Percentiles rank a stretch among this genome's conserved stretches.
Evolutionary conservation across 2,329 filamentous ascomycete species (phyloP).

Genomic region (Fusarium albosuccineum): DNA sequence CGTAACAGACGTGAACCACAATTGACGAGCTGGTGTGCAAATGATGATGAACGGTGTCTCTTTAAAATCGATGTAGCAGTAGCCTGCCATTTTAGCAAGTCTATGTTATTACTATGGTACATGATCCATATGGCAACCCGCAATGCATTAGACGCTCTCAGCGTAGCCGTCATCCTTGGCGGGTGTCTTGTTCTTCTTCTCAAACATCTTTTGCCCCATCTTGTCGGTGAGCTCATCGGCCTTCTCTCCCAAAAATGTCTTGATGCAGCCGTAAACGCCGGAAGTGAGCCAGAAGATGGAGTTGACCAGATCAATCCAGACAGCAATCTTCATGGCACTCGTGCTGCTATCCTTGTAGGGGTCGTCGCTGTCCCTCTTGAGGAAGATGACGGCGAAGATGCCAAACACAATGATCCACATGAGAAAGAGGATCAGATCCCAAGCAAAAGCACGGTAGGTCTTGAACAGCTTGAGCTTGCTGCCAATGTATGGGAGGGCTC

Average conservation of each 20-base stretch:
- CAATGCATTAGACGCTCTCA: conserved; percentile 45
- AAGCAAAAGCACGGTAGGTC: conserved; percentile 59
- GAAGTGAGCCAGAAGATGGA: conserved; percentile 73
- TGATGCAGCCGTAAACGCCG: conserved; percentile 56
- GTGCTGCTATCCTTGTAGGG: conserved; percentile 60
- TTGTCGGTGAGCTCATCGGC: conserved; percentile 54
- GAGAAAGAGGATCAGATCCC: conserved; percentile 59
- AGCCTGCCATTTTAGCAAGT: too few species aligned
- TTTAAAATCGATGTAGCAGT: too few species aligned
- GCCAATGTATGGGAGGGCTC: conserved; percentile 51
- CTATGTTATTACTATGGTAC: not conserved
- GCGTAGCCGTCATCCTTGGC: conserved; percentile 46
- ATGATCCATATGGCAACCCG: not conserved
- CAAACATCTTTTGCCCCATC: conserved; percentile 55
- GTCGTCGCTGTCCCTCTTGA: conserved; percentile 68
- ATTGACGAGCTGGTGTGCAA: too few species aligned
- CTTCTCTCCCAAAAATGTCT: conserved; percentile 58
- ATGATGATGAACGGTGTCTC: too few species aligned
- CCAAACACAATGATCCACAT: conserved; percentile 77
- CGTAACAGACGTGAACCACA: too few species aligned
- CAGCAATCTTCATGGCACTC: conserved; percentile 74
- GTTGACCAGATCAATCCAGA: conserved; percentile 79
- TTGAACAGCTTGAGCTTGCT: conserved; percentile 52
- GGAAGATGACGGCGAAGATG: conserved; percentile 79
- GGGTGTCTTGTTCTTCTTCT: conserved; percentile 47